These are phyloP conservation scores for Ophiostoma pallidulum DNA, from an alignment of 2,329 filamentous ascomycete genomes.

Conservation along the genomic window DNA sequence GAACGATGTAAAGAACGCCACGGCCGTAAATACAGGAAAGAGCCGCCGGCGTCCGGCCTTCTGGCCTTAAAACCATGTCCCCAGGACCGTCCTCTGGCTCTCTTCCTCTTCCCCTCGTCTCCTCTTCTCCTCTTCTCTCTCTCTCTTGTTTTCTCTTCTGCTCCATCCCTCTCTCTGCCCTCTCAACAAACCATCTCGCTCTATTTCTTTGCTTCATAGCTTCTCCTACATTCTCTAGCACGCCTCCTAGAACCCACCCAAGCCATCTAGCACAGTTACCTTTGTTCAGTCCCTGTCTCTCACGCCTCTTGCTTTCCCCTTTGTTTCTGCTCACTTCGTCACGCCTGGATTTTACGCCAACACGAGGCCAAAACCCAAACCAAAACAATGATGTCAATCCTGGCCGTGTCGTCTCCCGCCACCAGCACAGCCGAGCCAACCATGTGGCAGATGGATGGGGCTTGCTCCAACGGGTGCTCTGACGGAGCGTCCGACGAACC, in stretches of 20 bases:
- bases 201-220: not conserved
- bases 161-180: not conserved
- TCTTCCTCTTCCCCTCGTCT: not conserved
- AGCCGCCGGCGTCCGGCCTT: too few relatives aligned
- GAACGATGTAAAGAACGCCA: too few relatives aligned
- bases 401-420: not conserved
- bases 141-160: not conserved
- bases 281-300: not conserved
- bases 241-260: not conserved
- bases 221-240: not conserved
- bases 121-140: not conserved
- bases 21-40: too few relatives aligned
- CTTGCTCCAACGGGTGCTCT: not conserved
- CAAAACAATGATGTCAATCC: not conserved
- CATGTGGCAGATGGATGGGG: conserved; percentile 8
- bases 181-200: not conserved
- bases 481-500: conserved; percentile 3
- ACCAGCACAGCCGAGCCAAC: not conserved
- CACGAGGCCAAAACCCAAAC: too few relatives aligned
- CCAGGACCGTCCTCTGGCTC: not conserved
- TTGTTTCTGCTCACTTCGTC: not conserved
- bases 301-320: not conserved
- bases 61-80: too few relatives aligned
- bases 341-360: too few relatives aligned
- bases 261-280: not conserved